Evolutionary conservation across 805 yeast species (phyloP), one percentile per base, ranked within the genome.

Genomic region (Lipomyces sp.): DNA sequence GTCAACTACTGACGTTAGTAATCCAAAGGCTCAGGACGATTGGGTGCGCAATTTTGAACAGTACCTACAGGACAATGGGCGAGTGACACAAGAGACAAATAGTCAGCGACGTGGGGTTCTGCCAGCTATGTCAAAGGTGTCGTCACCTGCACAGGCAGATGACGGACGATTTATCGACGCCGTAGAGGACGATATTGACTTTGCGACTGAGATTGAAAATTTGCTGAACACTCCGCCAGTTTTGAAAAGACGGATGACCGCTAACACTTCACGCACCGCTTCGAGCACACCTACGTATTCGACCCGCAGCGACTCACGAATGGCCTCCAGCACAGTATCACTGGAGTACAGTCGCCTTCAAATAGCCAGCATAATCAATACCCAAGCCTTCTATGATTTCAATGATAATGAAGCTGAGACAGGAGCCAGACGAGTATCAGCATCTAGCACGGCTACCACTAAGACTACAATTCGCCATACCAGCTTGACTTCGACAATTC

Each of bases 191-290:
- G 64, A 62, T 18, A 42, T 35, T 3, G 45, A 58, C 10, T 56
- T 64, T 37, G 70, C 70, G 3, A 50, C 60, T 11, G 63, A 67
- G 57, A 62, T 67, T 18, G 69, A 64, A 60, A 24, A 51, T 8
- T 34, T 67, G 34, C 51, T 67, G 24, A 63, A 60, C 56, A 64
- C 70, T 5, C 66, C 70, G 24, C 70, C 70, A 4, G 69, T 67
- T 4, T 57, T 64, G 45, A 64, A 61, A 35, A 53, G 55, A n/a
- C 30, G 57, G 35, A 37, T 53, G 7, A 51, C n/a, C 29, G 48
- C 18, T 42, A 42, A 42, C n/a, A n/a, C 48, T n/a, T 6, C 48
- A 15, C 48, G 48, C 48, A 37, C 53, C 29, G 18, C 39, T 55
- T 30, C 48, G n/a, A 51, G 34, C 15, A 51, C 54, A 29, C 54